Base-by-base conservation (phyloP, 177 flowering plant genomes). In the Vitis hybrid region DNA sequence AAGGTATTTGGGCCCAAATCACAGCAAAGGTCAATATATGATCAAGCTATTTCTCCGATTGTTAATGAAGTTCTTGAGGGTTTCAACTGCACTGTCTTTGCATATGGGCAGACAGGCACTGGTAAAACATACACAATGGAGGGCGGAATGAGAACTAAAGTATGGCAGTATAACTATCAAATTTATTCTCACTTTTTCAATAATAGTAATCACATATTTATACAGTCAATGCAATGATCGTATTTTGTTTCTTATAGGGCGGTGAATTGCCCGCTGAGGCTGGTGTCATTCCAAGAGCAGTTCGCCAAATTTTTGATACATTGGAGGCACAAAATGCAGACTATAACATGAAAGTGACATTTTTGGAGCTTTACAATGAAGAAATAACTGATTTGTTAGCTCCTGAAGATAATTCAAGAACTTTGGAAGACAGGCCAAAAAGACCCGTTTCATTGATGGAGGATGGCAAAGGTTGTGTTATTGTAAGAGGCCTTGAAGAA, bases 121-220 rank as follows among this genome's bases (percentile, higher is more conserved):
- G 97, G 97, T 10, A 92, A 90, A 83, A 93, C 98, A 13, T 93
- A 89, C 63, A 93, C 97, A 54, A 93, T 93, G 98, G 98, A 91
- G 72, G 98, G 98, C 26, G 97, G 87, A 29, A 81, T 84, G 85
- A 86, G 85, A 79, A 86, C 76, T 22, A 92, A 93, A 94, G 96
- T 90, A 81, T 50, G 39, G 50, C 6, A 51, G 39, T 6, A 62
- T 62, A 10, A 15, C 1, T 2, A 7, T 51, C 19, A n/a, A 18
- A 3, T 20, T 19, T 10, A 2, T 13, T 58, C 15, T 49, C 2
- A 10, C 15, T 59, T 50, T 50, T 50, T 3, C 5, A 68, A 14
- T 69, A 29, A 49, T 45, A 15, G 31, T 18, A 14, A 22, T 62
- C 16, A 13, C 15, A 53, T 34, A 54, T 70, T 59, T 51, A 12